phyloP scores from a whole-genome alignment of 257 asterid genomes.

The Penstemon barbatus region DNA sequence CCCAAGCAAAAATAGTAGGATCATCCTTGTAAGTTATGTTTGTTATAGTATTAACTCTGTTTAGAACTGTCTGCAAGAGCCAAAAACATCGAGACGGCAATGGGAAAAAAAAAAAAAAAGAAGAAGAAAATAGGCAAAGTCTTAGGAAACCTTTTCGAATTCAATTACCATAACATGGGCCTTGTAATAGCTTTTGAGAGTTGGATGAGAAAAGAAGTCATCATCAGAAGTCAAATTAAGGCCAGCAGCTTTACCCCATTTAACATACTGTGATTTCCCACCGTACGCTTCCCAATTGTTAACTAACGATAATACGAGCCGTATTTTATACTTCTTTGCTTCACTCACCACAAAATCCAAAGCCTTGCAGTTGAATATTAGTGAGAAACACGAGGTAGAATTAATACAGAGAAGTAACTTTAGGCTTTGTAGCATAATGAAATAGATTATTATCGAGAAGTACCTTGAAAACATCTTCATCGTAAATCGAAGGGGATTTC shows the following conservation, averaged over 20 bases:
- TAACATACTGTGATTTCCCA: conserved; percentile 88
- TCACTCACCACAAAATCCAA: conserved; percentile 90
- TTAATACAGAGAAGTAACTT: too few species aligned
- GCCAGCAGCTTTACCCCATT: conserved; percentile 93
- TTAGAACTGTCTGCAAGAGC: conserved; percentile 55
- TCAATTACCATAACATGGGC: conserved; percentile 65
- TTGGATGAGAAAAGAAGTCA: conserved; percentile 84
- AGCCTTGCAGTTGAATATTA: conserved; percentile 37
- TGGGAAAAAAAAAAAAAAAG: not conserved
- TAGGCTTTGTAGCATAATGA: too few species aligned
- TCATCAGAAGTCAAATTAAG: conserved; percentile 82
- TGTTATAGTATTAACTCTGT: conserved; percentile 69
- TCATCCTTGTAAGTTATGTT: conserved; percentile 87
- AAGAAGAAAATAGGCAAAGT: not conserved
- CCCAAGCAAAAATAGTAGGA: conserved; percentile 92
- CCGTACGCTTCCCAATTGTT: conserved; percentile 98
- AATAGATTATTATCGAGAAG: too few species aligned
- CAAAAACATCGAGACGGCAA: not conserved
- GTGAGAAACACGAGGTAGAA: too few species aligned
- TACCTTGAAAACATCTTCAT: conserved; percentile 79
- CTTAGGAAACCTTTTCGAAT: not conserved
- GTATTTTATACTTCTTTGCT: conserved; percentile 73
- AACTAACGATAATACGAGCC: conserved; percentile 76
- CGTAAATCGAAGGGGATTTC: conserved; percentile 70
- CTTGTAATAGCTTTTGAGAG: conserved; percentile 69